These are phyloP conservation scores for Podila verticillata DNA, from an alignment of 192 early-diverging fungal species.

Conservation along the genomic window DNA sequence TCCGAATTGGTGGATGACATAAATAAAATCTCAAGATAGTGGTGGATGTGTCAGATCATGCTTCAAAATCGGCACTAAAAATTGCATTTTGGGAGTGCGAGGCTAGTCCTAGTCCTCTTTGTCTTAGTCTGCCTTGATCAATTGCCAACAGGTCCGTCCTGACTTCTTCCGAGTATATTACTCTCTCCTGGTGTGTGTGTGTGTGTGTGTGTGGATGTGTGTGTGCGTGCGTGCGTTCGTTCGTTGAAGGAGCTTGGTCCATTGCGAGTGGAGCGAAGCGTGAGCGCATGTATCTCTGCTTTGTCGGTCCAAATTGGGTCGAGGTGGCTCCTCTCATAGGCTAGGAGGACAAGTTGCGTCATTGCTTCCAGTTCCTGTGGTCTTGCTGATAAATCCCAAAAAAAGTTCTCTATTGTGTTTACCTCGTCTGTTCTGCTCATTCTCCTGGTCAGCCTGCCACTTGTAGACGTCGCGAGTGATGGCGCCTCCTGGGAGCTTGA, in stretches of 20 bases:
- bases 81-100: neutral
- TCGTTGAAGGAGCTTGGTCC: too few relatives aligned
- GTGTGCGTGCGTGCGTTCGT: too few relatives aligned
- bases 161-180: too few relatives aligned
- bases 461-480: conserved; percentile 92
- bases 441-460: conserved; percentile 80
- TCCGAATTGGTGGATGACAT: neutral
- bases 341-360: too few relatives aligned
- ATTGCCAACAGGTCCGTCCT: conserved; percentile 2
- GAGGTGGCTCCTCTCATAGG: too few relatives aligned
- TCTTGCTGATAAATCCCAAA: too few relatives aligned
- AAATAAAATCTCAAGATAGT: neutral
- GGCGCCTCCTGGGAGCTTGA: conserved; percentile 75
- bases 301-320: too few relatives aligned
- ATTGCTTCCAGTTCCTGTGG: too few relatives aligned
- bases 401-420: conserved; percentile 10
- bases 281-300: too few relatives aligned
- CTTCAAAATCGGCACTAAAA: neutral
- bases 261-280: too few relatives aligned
- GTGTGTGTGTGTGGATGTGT: too few relatives aligned
- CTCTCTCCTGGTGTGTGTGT: too few relatives aligned
- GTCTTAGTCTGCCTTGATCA: conserved; percentile 10
- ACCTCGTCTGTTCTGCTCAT: conserved; percentile 57
- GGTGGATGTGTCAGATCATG: neutral
- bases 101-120: neutral